phyloP scores from a whole-genome alignment of 2,329 filamentous ascomycete genomes.

The Colletotrichum caudatum region DNA sequence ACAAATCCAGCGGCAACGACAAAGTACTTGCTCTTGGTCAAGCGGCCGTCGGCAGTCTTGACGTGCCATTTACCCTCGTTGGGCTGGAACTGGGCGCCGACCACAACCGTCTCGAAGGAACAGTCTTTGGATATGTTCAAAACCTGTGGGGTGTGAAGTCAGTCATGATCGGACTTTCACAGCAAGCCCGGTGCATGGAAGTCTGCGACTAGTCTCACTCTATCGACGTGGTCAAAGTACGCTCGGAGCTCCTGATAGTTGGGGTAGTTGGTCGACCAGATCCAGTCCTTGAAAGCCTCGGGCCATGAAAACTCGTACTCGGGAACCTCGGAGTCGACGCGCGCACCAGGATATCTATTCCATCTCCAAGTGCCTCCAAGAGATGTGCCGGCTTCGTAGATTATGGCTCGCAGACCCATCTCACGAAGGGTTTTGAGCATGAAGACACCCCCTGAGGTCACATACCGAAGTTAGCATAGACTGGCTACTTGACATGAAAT shows the following conservation, averaged over 20 bases:
- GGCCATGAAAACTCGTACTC: conserved; percentile 67
- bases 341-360: conserved; percentile 68
- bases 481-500: neutral
- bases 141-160: conserved; percentile 43
- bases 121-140: conserved; percentile 68
- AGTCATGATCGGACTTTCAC: neutral
- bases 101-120: conserved; percentile 67
- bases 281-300: conserved; percentile 67
- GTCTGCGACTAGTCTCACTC: conserved; percentile 42
- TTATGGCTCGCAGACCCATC: conserved; percentile 59
- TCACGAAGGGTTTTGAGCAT: conserved; percentile 65
- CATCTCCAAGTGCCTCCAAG: conserved; percentile 67
- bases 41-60: conserved; percentile 62
- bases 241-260: conserved; percentile 62
- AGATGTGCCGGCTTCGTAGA: conserved; percentile 65
- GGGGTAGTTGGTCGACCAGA: conserved; percentile 66
- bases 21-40: conserved; percentile 62
- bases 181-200: neutral
- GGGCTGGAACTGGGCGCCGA: conserved; percentile 64
- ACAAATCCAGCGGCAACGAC: conserved; percentile 67
- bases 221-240: conserved; percentile 72
- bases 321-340: conserved; percentile 66
- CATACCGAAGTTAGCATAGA: conserved; percentile 5
- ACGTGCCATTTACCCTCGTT: conserved; percentile 61
- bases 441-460: conserved; percentile 54